Conservation (phyloP, 2,329 filamentous ascomycete genomes). For the Cladosporium cucumerinum region DNA sequence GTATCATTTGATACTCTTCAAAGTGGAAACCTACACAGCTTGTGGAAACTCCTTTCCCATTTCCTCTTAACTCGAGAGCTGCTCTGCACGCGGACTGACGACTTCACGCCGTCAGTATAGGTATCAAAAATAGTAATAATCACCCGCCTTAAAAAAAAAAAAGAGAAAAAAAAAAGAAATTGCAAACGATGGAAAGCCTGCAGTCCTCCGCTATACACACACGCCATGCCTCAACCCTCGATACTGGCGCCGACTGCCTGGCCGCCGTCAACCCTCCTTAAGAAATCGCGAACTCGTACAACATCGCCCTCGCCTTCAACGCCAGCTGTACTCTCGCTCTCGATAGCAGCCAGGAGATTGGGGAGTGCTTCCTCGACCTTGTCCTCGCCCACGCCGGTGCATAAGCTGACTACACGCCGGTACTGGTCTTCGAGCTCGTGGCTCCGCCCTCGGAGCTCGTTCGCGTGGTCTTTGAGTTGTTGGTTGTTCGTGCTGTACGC, state of each 20-base stretch:
- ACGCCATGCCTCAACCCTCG: not conserved
- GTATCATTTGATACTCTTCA: no score
- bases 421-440: slow-evolving; percentile 85
- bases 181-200: not conserved
- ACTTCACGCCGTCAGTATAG: not conserved
- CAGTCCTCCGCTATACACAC: not conserved
- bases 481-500: slow-evolving; percentile 69
- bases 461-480: slow-evolving; percentile 64
- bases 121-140: slow-evolving; percentile 4
- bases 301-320: slow-evolving; percentile 56
- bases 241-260: not conserved
- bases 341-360: slow-evolving; percentile 77
- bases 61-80: not conserved
- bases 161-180: not conserved
- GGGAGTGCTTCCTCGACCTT: slow-evolving; percentile 79
- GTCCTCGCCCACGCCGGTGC: slow-evolving; percentile 73
- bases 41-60: not conserved
- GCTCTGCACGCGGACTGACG: not conserved
- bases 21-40: no score
- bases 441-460: slow-evolving; percentile 71
- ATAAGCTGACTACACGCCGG: slow-evolving; percentile 80
- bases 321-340: slow-evolving; percentile 62
- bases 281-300: slow-evolving; percentile 71
- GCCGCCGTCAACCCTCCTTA: slow-evolving; percentile 69
- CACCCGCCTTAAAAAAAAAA: not conserved